Evolutionary conservation across 108 stramenopile genomes (phyloP), one percentile per base, ranked within the genome.

Genomic region (Fragilaria crotonensis): DNA sequence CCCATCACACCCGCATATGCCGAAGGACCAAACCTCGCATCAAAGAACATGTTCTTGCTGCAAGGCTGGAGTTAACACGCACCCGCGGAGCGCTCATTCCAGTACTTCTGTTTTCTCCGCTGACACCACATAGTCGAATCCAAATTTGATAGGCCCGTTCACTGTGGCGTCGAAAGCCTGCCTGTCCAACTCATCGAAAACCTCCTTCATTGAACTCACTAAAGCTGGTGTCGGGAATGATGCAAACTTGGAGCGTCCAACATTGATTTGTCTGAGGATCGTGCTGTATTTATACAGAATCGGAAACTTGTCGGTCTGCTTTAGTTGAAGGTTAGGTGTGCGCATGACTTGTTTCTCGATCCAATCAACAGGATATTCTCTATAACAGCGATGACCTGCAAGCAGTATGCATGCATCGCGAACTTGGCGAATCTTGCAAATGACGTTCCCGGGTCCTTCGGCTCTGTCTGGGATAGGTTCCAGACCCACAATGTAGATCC

Each of bases 41-140:
- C n/a, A n/a, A n/a, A n/a, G n/a, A n/a, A n/a, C n/a, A n/a, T n/a
- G n/a, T n/a, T n/a, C n/a, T n/a, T n/a, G n/a, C n/a, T n/a, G n/a
- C n/a, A n/a, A n/a, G n/a, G n/a, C n/a, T n/a, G n/a, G n/a, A n/a
- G n/a, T n/a, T n/a, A n/a, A n/a, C n/a, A n/a, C n/a, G n/a, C n/a
- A n/a, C n/a, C n/a, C n/a, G n/a, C n/a, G n/a, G n/a, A n/a, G 17
- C 41, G 41, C 9, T 50, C 21, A n/a, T 5, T 50, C 48, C 48
- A 50, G 19, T 5, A 11, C 36, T 52, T 60, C 51, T 25, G 31
- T 25, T 54, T 71, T 77, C 70, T 90, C 92, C 20, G 92, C 93
- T 18, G 85, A 68, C 30, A 94, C 81, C 17, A 95, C 88, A 63
- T 97, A 97, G 72, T 97, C 96, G 73, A 90, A 96, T 17, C 95